Base-by-base conservation (phyloP, 1,284 basidiomycete species). In the Kwoniella shivajii region DNA sequence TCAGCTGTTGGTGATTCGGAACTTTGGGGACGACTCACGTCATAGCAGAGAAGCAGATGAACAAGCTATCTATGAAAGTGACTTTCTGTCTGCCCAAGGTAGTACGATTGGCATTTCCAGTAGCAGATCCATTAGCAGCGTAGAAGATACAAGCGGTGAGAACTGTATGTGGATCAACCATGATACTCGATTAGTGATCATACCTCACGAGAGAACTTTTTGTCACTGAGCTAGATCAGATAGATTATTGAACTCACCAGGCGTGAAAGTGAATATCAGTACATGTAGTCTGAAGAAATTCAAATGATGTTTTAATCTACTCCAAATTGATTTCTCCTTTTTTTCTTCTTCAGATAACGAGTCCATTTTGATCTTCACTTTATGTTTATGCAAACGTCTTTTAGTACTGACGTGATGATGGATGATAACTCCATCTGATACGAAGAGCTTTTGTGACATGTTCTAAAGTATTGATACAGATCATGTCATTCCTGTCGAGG, bases 221-320 rank as follows among this genome's bases (percentile, higher is more conserved):
- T 30, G 3, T 26, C 11, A 2, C 27, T 33, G 20, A 31, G 7
- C 13, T 22, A 33, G 6, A 37, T n/a, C 18, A 42, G 16, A 9
- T 47, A 16, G 14, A 22, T 7, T 16, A n/a, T 9, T 22, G 31
- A 20, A 54, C 55, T 54, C 27, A 61, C 59, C 50, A 1, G 72
- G 72, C 1, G 60, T 59, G 24, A 73, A 55, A 13, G 67, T 71
- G 61, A 74, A 74, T 29, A 68, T 50, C 10, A 68, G 34, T 0
- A 74, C 56, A 51, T 74, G 72, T 26, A 69, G 61, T 14, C 72
- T 61, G 54, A 73, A 74, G 54, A 71, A 74, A 50, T 74, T 74
- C 56, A 73, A 55, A 31, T 74, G 65, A 20, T 55, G 38, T 24
- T 36, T 29, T 1, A 50, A 7, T 31, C 51, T 34, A 4, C 45